phyloP scores from a whole-genome alignment of 2,329 filamentous ascomycete species.

The Microascus cirrosus region DNA sequence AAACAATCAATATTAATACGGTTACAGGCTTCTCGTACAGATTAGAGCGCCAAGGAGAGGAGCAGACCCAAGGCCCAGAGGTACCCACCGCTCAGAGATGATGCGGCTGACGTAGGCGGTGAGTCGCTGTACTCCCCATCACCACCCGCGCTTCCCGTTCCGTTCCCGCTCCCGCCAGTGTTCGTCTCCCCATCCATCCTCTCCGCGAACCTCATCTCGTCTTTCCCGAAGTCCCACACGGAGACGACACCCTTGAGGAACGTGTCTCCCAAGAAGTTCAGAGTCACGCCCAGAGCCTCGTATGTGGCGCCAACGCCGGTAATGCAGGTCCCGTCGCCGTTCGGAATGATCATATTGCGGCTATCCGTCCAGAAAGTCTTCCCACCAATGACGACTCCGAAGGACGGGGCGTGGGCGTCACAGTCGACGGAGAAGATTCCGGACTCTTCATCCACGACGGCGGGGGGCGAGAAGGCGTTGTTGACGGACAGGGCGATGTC shows the following conservation, averaged over 20 bases:
- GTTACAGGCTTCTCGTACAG: too few species aligned
- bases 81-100: too few species aligned
- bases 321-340: background rate
- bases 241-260: background rate
- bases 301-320: background rate
- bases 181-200: background rate
- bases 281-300: background rate
- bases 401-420: background rate
- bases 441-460: conserved; percentile 9
- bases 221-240: background rate
- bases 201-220: background rate
- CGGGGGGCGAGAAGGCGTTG: background rate
- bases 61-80: too few species aligned
- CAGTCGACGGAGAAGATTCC: conserved; percentile 12
- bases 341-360: background rate
- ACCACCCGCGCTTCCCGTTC: too few species aligned
- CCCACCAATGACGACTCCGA: background rate
- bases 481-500: background rate
- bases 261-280: background rate
- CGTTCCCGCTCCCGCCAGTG: too few species aligned
- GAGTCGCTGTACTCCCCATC: too few species aligned
- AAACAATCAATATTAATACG: too few species aligned
- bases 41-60: too few species aligned
- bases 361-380: background rate
- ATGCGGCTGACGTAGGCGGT: too few species aligned